phyloP scores from a whole-genome alignment of 2,329 filamentous ascomycete genomes.

The Pezicula carpinea region DNA sequence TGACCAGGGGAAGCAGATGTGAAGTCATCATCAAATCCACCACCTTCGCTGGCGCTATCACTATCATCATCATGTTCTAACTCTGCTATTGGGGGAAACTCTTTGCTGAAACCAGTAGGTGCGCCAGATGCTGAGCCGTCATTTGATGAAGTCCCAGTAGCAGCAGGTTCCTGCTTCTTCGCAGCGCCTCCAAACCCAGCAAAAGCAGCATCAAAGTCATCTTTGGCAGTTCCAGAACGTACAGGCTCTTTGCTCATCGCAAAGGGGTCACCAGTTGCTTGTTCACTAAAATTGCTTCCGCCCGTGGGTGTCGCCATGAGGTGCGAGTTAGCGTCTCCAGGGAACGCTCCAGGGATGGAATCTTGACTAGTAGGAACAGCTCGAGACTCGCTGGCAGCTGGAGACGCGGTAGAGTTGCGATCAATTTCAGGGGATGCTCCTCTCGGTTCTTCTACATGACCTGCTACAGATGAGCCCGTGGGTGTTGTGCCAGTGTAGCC shows the following conservation, averaged over 20 bases:
- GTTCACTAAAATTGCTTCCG: slow-evolving; percentile 41
- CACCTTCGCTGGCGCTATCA: slow-evolving; percentile 71
- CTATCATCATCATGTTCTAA: slow-evolving; percentile 80
- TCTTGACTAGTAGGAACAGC: slow-evolving; percentile 28
- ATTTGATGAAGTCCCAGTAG: slow-evolving; percentile 31
- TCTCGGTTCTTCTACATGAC: slow-evolving; percentile 17
- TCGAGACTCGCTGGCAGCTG: slow-evolving; percentile 18
- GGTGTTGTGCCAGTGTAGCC: slow-evolving; percentile 28
- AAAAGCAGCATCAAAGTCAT: slow-evolving; percentile 83
- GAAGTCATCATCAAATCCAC: slow-evolving; percentile 93
- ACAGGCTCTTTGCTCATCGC: slow-evolving; percentile 45
- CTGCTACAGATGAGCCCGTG: slow-evolving; percentile 25
- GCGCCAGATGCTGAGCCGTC: slow-evolving; percentile 40
- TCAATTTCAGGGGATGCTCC: slow-evolving; percentile 25
- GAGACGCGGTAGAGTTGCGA: slow-evolving; percentile 26
- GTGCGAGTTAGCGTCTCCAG: slow-evolving; percentile 39
- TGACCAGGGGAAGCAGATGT: slow-evolving; percentile 48
- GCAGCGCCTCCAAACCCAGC: slow-evolving; percentile 59
- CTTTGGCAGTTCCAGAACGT: slow-evolving; percentile 51
- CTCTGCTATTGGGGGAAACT: slow-evolving; percentile 93
- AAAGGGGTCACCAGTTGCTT: slow-evolving; percentile 48
- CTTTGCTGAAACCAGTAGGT: slow-evolving; percentile 57
- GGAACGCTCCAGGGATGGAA: slow-evolving; percentile 47
- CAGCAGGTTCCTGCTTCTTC: slow-evolving; percentile 45
- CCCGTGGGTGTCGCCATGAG: slow-evolving; percentile 44